Base-by-base conservation (phyloP, 169 alveolate species). In the Eimeria acervulina region DNA sequence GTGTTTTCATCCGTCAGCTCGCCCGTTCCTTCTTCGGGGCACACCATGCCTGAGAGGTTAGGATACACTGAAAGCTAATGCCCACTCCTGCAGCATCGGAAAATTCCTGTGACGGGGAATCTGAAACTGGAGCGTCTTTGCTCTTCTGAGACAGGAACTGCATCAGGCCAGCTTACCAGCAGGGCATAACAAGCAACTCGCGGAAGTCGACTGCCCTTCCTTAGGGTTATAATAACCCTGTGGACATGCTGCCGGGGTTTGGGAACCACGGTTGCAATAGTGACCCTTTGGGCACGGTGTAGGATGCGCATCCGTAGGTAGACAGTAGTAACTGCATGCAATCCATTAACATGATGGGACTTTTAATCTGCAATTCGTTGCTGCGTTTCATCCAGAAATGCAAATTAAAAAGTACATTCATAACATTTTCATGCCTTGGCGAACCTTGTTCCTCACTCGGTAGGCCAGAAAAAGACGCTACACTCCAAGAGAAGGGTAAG, bases 121-220 rank as follows among this genome's bases (percentile, higher is more conserved):
- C 7, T 13, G 47, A 33, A 68, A 33, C 10, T 68, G n/a, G 47
- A 31, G 5, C 0, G 10, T 3, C 80, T 68, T 31, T 68, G 47
- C 28, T 68, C n/a, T 28, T 8, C 47, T 68, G 17, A 68, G 10
- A 33, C 13, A 17, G 80, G 38, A 28, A 68, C 12, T 68, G 47
- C 47, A 68, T 68, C 80, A 68, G 80, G 10, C 1, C 26, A 23
- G 0, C 91, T 13, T 33, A 83, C 91, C 91, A 31, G 91, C 91
- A n/a, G 91, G 91, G 74, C 91, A 83, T 51, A 83, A 31, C 74
- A 83, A 47, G 70, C 91, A 83, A 33, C 91, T 83, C 74, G 91
- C 44, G 47, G 91, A 83, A 17, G 47, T 83, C 28, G 91, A 26
- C 52, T 83, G 91, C 44, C 91, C 70, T 26, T 83, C 74, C n/a